Evolutionary conservation across 2,329 filamentous ascomycete species (phyloP).

Genomic region (Elsinoe australis): DNA sequence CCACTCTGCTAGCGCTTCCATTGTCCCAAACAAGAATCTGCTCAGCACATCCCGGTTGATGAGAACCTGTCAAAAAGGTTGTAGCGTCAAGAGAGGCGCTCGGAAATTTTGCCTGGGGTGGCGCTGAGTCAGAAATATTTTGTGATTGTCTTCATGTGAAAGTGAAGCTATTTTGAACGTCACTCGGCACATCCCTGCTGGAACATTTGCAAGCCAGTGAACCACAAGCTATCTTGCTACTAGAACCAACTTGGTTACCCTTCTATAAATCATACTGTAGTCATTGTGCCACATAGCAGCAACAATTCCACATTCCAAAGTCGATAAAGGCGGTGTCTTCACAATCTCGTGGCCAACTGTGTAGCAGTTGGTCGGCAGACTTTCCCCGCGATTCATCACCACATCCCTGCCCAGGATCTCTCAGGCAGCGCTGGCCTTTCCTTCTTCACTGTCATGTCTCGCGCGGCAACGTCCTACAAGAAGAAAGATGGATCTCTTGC

Average conservation of each 20-base stretch:
- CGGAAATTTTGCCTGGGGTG: too few relatives aligned
- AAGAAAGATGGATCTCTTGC: conserved; percentile 87
- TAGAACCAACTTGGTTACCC: too few relatives aligned
- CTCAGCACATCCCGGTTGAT: too few relatives aligned
- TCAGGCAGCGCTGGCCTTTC: background rate
- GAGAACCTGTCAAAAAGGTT: too few relatives aligned
- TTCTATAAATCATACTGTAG: too few relatives aligned
- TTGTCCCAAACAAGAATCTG: background rate
- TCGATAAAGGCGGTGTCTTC: too few relatives aligned
- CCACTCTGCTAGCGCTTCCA: conserved; percentile 22
- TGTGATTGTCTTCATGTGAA: background rate
- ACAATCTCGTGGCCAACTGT: too few relatives aligned
- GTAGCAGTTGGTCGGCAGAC: background rate
- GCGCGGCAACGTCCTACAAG: conserved; percentile 72
- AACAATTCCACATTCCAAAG: too few relatives aligned
- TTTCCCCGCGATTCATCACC: conserved; percentile 4
- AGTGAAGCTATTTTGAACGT: background rate
- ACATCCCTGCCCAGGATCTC: background rate
- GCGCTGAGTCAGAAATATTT: background rate
- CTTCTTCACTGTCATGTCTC: conserved; percentile 33
- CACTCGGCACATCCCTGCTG: background rate
- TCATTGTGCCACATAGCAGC: too few relatives aligned
- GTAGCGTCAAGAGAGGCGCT: too few relatives aligned
- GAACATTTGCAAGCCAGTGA: background rate
- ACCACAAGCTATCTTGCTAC: too few relatives aligned